A percentile compares a stretch with the other conserved stretches of the same genome.
Conservation (phyloP, 208 protist species). For the Naegleria lovaniensis region DNA sequence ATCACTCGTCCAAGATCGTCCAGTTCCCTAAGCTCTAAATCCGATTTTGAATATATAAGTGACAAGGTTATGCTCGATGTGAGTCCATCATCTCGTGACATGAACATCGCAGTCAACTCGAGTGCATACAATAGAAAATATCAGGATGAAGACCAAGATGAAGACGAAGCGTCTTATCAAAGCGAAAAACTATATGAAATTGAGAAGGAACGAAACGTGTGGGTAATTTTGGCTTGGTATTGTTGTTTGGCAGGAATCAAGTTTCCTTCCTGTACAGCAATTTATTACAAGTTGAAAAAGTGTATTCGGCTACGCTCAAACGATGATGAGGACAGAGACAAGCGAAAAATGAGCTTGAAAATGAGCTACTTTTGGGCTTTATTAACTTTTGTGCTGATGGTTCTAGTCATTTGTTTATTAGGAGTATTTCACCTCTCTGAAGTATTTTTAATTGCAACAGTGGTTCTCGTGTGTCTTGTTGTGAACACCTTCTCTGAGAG, state of each 20-base stretch:
- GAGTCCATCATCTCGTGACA: background rate
- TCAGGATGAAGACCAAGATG: background rate
- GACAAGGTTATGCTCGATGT: background rate
- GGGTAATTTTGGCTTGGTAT: background rate
- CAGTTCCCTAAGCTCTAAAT: background rate
- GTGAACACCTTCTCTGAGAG: background rate
- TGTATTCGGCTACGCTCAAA: background rate
- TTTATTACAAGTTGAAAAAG: background rate
- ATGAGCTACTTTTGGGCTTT: background rate
- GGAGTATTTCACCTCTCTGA: background rate
- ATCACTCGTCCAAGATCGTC: background rate
- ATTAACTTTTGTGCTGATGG: background rate
- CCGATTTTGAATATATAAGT: background rate
- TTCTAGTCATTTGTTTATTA: background rate
- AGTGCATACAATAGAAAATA: background rate
- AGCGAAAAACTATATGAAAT: background rate
- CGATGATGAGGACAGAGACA: background rate
- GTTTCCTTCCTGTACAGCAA: background rate
- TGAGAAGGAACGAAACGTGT: slow-evolving; percentile 12
- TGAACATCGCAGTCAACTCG: background rate
- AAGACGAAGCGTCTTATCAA: background rate
- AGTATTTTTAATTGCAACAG: background rate
- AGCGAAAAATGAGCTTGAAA: background rate
- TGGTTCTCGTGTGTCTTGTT: background rate
- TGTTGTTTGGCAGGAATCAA: background rate